phyloP scores from a whole-genome alignment of 495 filamentous ascomycete genomes.

The Chaetomidium leptoderma region DNA sequence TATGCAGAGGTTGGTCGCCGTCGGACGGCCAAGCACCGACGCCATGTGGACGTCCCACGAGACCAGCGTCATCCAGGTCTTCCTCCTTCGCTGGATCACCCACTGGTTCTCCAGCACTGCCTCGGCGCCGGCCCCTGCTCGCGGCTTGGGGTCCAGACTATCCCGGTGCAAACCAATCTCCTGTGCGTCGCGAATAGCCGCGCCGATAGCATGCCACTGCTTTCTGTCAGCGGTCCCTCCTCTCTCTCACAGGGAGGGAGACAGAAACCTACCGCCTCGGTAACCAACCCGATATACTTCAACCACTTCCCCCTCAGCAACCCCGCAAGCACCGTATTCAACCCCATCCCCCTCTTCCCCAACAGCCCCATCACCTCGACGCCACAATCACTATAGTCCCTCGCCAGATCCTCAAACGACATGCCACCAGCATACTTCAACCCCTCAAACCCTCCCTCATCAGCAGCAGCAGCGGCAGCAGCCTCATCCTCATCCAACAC shows the following conservation, averaged over 20 bases:
- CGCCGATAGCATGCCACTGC: conserved; percentile 56
- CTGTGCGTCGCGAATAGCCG: conserved; percentile 57
- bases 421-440: conserved; percentile 56
- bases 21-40: conserved; percentile 55
- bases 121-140: conserved; percentile 38
- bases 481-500: conserved; percentile 43
- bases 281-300: conserved; percentile 49
- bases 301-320: conserved; percentile 48
- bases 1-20: conserved; percentile 46
- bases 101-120: conserved; percentile 49
- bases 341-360: conserved; percentile 51
- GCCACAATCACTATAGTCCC: conserved; percentile 56
- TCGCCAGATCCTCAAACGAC: conserved; percentile 55
- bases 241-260: neutral
- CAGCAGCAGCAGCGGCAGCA: neutral
- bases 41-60: conserved; percentile 59
- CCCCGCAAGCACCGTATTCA: conserved; percentile 54
- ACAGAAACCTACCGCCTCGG: conserved; percentile 39
- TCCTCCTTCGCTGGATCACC: conserved; percentile 49
- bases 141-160: conserved; percentile 36
- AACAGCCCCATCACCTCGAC: conserved; percentile 49
- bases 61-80: conserved; percentile 54
- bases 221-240: neutral
- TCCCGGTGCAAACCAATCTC: conserved; percentile 59
- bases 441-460: conserved; percentile 34